Base-by-base conservation (phyloP, 306 rosid species). In the Biancaea sappan region DNA sequence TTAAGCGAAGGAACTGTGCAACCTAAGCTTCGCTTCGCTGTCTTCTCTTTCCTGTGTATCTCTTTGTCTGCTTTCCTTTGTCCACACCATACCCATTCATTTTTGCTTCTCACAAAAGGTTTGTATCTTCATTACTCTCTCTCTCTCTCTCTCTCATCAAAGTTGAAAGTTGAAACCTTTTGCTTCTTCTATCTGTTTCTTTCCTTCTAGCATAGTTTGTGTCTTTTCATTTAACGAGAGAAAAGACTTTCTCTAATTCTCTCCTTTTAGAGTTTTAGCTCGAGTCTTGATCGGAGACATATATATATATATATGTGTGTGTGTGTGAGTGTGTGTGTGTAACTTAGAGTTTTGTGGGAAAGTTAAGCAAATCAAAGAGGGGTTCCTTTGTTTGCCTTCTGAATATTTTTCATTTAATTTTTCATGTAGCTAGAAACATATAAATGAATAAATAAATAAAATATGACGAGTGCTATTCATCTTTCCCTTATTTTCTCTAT, bases 1-100 rank as follows among this genome's bases (percentile, higher is more conserved):
- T 92, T 80, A 94, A 94, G 97, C 88, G 78, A 92, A 83, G 91
- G 26, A 77, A 83, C 63, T 71, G 81, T 66, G 66, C 6, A 62
- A 79, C 81, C 85, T 72, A 84, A 81, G 74, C 57, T 34, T 76
- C 67, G 63, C 75, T 81, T 76, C 64, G 53, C 73, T 84, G 71
- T 81, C 84, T 86, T 76, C 82, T 66, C 71, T 31, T 73, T 71
- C 57, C 72, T 78, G 68, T 54, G 56, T 41, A 1, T 56, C 46
- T 61, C 83, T 79, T 84, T 79, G 84, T 84, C 84, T 68, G 28
- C 71, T 83, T 84, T 82, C 80, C 79, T 73, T 83, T 84, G 83
- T 82, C 77, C 34, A 61, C 4, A n/a, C n/a, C n/a, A n/a, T 59
- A 75, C 82, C 57, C 21, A 19, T 53, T 62, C 83, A 56, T 14